Base-by-base conservation (phyloP, 805 yeast genomes). In the Kodamaea kaohsiungensis region DNA sequence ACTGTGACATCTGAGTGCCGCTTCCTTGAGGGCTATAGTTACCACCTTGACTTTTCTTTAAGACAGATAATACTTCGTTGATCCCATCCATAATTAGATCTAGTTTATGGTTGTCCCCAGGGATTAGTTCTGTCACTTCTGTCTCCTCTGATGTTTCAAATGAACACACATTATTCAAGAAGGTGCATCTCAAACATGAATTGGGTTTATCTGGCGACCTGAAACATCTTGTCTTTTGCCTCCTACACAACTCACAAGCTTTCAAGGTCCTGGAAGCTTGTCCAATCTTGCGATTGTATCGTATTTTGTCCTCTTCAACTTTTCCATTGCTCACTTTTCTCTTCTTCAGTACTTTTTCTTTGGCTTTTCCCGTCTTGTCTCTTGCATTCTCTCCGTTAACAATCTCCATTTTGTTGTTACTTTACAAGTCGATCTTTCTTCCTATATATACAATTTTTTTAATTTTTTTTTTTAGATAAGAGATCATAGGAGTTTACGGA, bases 191-290 rank as follows among this genome's bases (percentile, higher is more conserved):
- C 17, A 85, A 67, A 68, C 91, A 86, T 2, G 82, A 73, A 7
- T 70, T 65, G 5, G 69, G 60, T 15, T 77, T 72, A 22, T 69
- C 75, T 1, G 80, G 73, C 10, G 83, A 75, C 49, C 85, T 79
- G 62, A 85, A 79, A 59, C 91, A 87, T 54, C 88, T 69, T 0
- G 90, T 80, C 69, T 84, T 84, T 56, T 80, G 83, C 49, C 73
- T 76, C 45, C 87, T 72, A 61, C 88, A 84, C 7, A 73, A 62
- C 6, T 76, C 77, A 64, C 88, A 84, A 0, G 88, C 88, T 48
- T 70, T 72, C 1, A 79, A 60, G 0, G 86, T 82, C 43, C 88
- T 59, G 7, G 72, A 64, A 1, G 72, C 73, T 51, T 60, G 63
- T 7, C 55, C 61, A 33, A 53, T 35, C 39, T 50, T 56, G 6